Evolutionary conservation across 2,329 filamentous ascomycete species (phyloP).

Genomic region (Celoporthe dispersa): DNA sequence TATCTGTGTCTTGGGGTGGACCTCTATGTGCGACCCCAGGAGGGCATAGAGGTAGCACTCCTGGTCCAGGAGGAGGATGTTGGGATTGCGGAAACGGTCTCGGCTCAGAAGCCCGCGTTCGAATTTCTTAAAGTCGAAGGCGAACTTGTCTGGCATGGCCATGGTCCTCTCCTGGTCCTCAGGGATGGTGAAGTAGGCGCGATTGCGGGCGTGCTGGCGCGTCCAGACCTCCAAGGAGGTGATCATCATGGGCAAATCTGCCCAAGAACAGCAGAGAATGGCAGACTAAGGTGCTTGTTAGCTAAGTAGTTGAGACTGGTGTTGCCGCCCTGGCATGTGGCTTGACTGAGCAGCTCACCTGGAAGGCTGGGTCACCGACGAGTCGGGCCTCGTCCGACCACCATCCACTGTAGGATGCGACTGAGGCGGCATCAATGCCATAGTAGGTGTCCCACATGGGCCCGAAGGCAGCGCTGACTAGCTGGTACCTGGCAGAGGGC

Average conservation of each 20-base stretch:
- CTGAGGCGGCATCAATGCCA: constrained; percentile 31
- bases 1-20: constrained; percentile 34
- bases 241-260: constrained; percentile 50
- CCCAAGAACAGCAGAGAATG: constrained; percentile 50
- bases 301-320: constrained; percentile 1
- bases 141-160: constrained; percentile 26
- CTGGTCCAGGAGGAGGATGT: neutral
- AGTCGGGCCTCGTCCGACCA: constrained; percentile 29
- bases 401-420: constrained; percentile 28
- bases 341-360: constrained; percentile 42
- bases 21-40: constrained; percentile 31
- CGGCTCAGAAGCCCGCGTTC: constrained; percentile 2
- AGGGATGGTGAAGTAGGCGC: constrained; percentile 36
- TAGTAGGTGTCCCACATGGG: constrained; percentile 46
- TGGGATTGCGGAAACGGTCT: neutral
- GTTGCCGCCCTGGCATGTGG: neutral
- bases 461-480: constrained; percentile 44
- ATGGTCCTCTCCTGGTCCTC: constrained; percentile 12
- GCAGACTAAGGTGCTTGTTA: constrained; percentile 34
- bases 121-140: constrained; percentile 20
- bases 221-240: constrained; percentile 54
- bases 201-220: constrained; percentile 42
- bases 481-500: constrained; percentile 38
- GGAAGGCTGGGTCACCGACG: constrained; percentile 47
- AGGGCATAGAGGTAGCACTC: constrained; percentile 15